These are phyloP conservation scores for Calonectria ilicicola DNA, from an alignment of 2,329 filamentous ascomycete species.

Conservation along the genomic window DNA sequence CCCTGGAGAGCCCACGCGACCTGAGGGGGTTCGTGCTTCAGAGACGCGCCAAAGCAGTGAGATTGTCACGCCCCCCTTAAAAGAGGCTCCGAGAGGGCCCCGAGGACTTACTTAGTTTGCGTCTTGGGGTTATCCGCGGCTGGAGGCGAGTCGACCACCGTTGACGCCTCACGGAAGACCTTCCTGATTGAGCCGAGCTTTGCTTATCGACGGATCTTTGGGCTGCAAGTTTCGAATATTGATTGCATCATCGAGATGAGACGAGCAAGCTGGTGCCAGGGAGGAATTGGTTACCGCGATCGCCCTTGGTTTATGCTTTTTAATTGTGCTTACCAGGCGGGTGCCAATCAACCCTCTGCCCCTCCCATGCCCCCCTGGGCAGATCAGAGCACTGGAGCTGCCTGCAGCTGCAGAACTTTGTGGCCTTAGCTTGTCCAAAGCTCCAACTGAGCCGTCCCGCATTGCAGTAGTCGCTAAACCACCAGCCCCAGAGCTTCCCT, in stretches of 20 bases:
- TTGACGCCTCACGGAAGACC: conserved; percentile 26
- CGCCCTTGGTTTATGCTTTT: conserved; percentile 11
- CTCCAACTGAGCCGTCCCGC: background rate
- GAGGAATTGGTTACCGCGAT: background rate
- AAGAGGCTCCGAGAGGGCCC: conserved; percentile 5
- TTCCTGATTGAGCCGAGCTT: conserved; percentile 38
- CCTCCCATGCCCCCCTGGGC: background rate
- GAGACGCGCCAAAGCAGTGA: background rate
- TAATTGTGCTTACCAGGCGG: conserved; percentile 1
- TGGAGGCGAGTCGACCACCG: background rate
- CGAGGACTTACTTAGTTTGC: background rate
- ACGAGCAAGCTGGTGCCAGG: background rate
- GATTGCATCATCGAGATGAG: background rate
- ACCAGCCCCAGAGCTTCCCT: background rate
- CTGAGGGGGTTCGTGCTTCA: background rate
- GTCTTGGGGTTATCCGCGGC: conserved; percentile 1
- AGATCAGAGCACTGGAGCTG: background rate
- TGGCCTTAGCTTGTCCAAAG: conserved; percentile 1
- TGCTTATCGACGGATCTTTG: conserved; percentile 26
- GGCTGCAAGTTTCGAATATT: background rate
- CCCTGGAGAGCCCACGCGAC: background rate
- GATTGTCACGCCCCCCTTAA: conserved; percentile 5
- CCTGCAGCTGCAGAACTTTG: background rate
- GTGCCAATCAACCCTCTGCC: background rate
- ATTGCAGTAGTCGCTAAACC: background rate